Evolutionary conservation across 2,329 filamentous ascomycete genomes (phyloP).

Genomic region (Gnomoniopsis sp.): DNA sequence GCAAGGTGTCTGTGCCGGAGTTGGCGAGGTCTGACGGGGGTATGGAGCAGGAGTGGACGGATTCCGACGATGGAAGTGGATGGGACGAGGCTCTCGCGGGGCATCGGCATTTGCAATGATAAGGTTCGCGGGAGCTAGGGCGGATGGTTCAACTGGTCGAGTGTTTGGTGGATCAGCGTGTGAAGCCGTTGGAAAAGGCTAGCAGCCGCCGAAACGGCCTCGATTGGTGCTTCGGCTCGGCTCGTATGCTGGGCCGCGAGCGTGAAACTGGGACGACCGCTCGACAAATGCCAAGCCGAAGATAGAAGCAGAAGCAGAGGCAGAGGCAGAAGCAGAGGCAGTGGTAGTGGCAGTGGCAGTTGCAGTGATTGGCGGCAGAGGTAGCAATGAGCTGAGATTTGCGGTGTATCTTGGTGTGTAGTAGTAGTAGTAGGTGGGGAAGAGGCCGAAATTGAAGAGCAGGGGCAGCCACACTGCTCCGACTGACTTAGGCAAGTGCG

Average conservation of each 20-base stretch:
- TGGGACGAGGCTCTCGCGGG: constrained; percentile 7
- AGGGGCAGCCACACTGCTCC: constrained; percentile 7
- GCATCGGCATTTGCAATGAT: not conserved
- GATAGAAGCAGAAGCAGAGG: not conserved
- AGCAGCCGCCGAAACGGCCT: constrained; percentile 43
- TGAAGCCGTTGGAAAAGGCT: constrained; percentile 46
- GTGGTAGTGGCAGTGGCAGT: not conserved
- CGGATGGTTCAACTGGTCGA: constrained; percentile 16
- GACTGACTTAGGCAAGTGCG: constrained; percentile 2
- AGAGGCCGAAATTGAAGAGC: constrained; percentile 13
- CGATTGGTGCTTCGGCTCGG: constrained; percentile 24
- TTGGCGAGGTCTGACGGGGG: constrained; percentile 24
- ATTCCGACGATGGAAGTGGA: not conserved
- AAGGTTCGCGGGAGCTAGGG: not conserved
- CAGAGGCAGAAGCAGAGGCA: not conserved
- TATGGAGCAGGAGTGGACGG: constrained; percentile 31
- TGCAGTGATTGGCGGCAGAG: not conserved
- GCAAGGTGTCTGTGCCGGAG: constrained; percentile 7
- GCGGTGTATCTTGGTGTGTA: not conserved
- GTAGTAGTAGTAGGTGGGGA: not conserved
- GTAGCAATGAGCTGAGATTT: not conserved
- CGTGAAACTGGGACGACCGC: not conserved
- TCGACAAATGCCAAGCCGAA: not conserved
- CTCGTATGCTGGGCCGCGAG: not conserved
- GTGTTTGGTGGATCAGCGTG: constrained; percentile 30